Conservation (phyloP, 176 grass and related monocot species). For the Avena sativa region DNA sequence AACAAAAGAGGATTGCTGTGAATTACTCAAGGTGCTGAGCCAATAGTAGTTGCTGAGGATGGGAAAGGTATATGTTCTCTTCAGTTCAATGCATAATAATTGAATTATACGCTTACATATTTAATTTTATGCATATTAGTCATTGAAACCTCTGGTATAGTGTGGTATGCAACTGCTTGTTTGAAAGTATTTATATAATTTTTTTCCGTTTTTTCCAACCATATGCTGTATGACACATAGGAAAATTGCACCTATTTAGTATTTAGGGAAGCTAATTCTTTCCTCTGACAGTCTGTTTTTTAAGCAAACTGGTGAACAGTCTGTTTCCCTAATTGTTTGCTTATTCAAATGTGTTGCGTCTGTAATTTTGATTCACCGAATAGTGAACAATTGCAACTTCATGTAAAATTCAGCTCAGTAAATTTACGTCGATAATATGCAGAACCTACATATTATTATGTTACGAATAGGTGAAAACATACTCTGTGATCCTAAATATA, state of each 20-base stretch:
- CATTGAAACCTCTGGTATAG: neutral
- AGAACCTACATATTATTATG: conserved; percentile 29
- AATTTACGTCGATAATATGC: neutral
- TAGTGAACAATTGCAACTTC: too few species aligned
- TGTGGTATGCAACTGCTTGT: conserved; percentile 6
- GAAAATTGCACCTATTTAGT: neutral
- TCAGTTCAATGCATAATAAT: neutral
- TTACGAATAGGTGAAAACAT: conserved; percentile 67
- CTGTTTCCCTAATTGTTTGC: too few species aligned
- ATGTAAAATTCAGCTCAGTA: neutral
- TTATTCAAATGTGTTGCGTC: too few species aligned
- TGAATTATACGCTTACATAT: neutral
- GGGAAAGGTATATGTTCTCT: too few species aligned
- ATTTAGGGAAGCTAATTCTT: neutral
- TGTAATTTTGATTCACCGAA: too few species aligned
- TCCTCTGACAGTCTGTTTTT: neutral
- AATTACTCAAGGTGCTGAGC: conserved; percentile 78
- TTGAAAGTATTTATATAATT: neutral
- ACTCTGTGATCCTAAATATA: conserved; percentile 57
- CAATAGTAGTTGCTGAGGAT: too few species aligned
- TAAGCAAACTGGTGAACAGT: neutral
- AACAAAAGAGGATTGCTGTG: conserved; percentile 76
- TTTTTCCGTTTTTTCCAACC: neutral
- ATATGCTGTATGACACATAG: neutral
- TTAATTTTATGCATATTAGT: neutral